phyloP scores from a whole-genome alignment of 2,329 filamentous ascomycete species.

The Volutella citrinella region DNA sequence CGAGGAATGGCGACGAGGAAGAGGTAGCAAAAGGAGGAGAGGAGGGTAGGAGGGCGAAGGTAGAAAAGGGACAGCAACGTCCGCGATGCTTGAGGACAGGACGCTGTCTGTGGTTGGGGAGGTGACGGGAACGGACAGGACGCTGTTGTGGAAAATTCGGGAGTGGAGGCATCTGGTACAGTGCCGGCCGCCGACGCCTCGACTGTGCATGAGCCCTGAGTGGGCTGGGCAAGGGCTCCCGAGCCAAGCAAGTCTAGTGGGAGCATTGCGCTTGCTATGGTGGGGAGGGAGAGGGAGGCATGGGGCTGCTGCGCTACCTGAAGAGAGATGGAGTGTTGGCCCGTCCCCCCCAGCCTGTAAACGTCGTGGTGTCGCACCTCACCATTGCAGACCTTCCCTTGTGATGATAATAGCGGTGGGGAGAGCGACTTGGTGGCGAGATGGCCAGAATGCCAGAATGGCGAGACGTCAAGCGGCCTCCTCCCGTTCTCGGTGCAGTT shows the following conservation, averaged over 20 bases:
- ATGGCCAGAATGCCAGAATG: too few species aligned
- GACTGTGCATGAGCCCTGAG: slow-evolving; percentile 16
- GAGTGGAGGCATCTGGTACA: slow-evolving; percentile 22
- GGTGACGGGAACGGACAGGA: slow-evolving; percentile 21
- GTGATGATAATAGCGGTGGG: background rate
- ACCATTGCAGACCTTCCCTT: background rate
- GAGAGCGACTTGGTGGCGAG: background rate
- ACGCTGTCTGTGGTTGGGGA: slow-evolving; percentile 20
- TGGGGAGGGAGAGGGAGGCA: background rate
- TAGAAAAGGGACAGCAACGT: slow-evolving; percentile 17
- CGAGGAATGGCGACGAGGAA: too few species aligned
- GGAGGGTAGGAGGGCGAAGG: slow-evolving; percentile 11
- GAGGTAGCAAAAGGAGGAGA: slow-evolving; percentile 10
- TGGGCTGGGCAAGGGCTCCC: slow-evolving; percentile 14
- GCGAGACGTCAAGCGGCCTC: too few species aligned
- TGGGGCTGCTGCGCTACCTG: background rate
- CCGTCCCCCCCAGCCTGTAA: background rate
- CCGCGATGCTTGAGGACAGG: slow-evolving; percentile 25
- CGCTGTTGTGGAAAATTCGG: slow-evolving; percentile 20
- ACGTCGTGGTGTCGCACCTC: background rate
- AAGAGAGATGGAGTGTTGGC: background rate
- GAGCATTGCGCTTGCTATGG: background rate
- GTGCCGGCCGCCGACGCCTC: slow-evolving; percentile 9
- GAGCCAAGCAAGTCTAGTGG: slow-evolving; percentile 6
- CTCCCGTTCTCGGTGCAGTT: too few species aligned